Evolutionary conservation across 192 early-diverging fungal genomes (phyloP), one percentile per base, ranked within the genome.

Genomic region (Dissophora globulifera): DNA sequence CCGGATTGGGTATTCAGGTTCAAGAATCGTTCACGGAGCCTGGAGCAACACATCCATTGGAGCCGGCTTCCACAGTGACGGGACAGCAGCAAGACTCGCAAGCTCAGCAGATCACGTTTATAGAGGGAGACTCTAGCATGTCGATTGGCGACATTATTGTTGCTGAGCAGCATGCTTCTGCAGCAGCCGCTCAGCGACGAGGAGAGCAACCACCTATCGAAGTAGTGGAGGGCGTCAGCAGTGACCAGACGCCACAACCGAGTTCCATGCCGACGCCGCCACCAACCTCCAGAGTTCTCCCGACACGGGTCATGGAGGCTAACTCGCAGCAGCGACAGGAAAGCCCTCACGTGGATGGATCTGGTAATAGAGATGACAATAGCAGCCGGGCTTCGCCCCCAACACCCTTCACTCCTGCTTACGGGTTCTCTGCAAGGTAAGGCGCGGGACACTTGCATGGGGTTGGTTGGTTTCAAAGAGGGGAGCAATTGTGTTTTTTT

Each of bases 1-100:
- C 63, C 13, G 72, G 72, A 0, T 42, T 76, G 9, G 72, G 72
- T 19, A 76, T 76, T 22, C 72, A 76, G 19, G 62, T 66, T 4
- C 43, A 67, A 20, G 51, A 63, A 7, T 57, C 64, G 17, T 76
- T 76, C 32, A 17, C 50, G 2, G 63, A 76, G 29, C 51, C 52
- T 23, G 58, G 57, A 11, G 57, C 72, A 2, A 76, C 72, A 13
- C 72, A 76, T n/a, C 72, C 72, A 0, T 42, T 76, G 17, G 72
- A 76, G 42, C 52, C 62, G 17, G 27, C 58, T 2, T 56, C 40
- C 12, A 52, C 19, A 33, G 22, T n/a, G 22, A 13, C 35, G 15
- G 35, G 38, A 15, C 35, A 22, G 19, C 22, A 23, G 20, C 49
- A 27, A 4, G 29, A 55, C 22, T 25, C 55, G 43, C 25, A 6